These are phyloP conservation scores for Pseudogymnoascus sp. DNA, from an alignment of 2,329 filamentous ascomycete species.

Conservation along the genomic window DNA sequence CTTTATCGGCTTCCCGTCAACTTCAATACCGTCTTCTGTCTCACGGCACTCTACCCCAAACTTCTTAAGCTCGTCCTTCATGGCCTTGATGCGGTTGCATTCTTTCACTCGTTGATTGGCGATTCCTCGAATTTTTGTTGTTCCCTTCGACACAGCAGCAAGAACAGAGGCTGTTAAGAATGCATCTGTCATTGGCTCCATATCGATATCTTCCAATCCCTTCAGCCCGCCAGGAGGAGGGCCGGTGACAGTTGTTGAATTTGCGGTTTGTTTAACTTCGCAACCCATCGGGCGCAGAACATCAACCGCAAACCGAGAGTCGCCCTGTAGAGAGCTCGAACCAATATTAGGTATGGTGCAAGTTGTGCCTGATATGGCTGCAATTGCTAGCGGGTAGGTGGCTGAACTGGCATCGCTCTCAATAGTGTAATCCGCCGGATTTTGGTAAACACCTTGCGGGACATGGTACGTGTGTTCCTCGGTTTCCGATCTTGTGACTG, in stretches of 20 bases:
- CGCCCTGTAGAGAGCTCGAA: conserved; percentile 81
- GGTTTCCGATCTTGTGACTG: conserved; percentile 64
- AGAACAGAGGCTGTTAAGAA: conserved; percentile 93
- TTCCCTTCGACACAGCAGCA: conserved; percentile 75
- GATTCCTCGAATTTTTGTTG: conserved; percentile 84
- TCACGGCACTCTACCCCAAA: conserved; percentile 82
- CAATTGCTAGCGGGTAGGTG: conserved; percentile 88
- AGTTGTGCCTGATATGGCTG: conserved; percentile 89
- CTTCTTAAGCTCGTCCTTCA: conserved; percentile 89
- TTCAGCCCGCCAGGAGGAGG: conserved; percentile 65
- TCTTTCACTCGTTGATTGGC: conserved; percentile 98
- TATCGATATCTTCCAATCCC: conserved; percentile 76
- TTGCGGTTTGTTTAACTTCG: conserved; percentile 71
- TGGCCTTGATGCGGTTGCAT: conserved; percentile 90
- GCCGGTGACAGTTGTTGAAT: conserved; percentile 86
- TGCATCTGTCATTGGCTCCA: conserved; percentile 99
- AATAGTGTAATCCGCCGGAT: conserved; percentile 77
- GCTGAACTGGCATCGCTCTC: conserved; percentile 98
- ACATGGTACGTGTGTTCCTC: conserved; percentile 92
- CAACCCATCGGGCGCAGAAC: conserved; percentile 92
- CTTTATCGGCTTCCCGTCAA: conserved; percentile 44
- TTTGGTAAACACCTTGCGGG: conserved; percentile 72
- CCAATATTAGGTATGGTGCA: conserved; percentile 97
- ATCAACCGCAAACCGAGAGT: conserved; percentile 87
- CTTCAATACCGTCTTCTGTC: conserved; percentile 87